Evolutionary conservation across 371 early-diverging fungal genomes (phyloP).

Genomic region (Batkoa obscura): DNA sequence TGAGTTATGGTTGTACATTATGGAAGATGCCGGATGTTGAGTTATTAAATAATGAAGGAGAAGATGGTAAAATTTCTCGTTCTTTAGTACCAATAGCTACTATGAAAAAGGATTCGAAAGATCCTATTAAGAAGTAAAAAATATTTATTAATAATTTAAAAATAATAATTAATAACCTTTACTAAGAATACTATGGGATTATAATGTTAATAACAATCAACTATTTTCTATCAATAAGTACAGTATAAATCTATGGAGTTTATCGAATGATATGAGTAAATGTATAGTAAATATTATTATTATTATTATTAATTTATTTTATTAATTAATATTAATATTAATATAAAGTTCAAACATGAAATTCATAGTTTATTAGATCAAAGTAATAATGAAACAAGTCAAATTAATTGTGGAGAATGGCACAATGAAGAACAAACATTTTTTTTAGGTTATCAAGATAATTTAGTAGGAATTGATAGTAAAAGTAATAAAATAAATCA

Average conservation of each 20-base stretch:
- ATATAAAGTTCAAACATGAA: too few species aligned
- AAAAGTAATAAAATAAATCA: conserved; percentile 38
- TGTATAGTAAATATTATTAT: too few species aligned
- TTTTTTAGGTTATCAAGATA: conserved; percentile 23
- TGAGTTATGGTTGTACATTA: background rate
- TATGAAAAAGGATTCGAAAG: background rate
- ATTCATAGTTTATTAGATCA: background rate
- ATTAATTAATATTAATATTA: too few species aligned
- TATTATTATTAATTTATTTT: too few species aligned
- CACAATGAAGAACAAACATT: background rate
- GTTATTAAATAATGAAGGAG: too few species aligned
- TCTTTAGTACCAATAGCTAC: background rate
- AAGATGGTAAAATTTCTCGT: background rate
- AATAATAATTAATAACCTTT: background rate
- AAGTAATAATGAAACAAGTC: background rate
- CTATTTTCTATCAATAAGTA: background rate
- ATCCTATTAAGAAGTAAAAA: background rate
- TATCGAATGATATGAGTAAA: too few species aligned
- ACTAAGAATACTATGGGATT: background rate
- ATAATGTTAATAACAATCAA: background rate
- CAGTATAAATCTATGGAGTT: too few species aligned
- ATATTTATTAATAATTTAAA: background rate
- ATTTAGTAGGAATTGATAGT: conserved; percentile 53
- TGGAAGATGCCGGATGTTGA: background rate
- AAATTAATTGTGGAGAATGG: background rate